Evolutionary conservation across 139 green algal genomes (phyloP).

Genomic region (Nannochloris sp.): DNA sequence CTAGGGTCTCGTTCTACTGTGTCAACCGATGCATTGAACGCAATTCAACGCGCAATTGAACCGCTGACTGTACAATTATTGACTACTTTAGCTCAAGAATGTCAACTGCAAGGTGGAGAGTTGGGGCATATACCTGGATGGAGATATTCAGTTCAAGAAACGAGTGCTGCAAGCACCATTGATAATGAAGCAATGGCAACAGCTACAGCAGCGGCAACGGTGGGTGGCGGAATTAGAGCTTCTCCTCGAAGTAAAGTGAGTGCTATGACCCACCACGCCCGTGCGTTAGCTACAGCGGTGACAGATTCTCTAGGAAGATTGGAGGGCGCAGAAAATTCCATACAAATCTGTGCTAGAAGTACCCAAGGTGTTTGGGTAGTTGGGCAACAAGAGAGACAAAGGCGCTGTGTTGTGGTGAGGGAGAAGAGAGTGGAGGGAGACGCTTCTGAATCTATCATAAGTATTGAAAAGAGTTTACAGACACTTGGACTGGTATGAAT

Average conservation of each 20-base stretch:
- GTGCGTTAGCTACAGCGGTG: constrained; percentile 5
- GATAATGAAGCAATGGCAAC: too few species aligned
- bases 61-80: not conserved
- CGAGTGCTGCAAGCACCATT: not conserved
- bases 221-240: not conserved
- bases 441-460: not conserved
- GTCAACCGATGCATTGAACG: not conserved
- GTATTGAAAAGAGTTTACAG: not conserved
- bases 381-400: not conserved
- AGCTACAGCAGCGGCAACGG: not conserved
- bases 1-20: not conserved
- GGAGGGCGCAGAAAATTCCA: not conserved
- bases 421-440: not conserved
- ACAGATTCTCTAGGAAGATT: not conserved
- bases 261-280: constrained; percentile 24
- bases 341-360: not conserved
- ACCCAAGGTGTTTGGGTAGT: not conserved
- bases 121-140: constrained; percentile 21
- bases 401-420: not conserved
- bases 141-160: constrained; percentile 4
- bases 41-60: not conserved
- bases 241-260: constrained; percentile 19
- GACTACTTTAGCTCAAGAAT: not conserved
- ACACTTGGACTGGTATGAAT: not conserved
- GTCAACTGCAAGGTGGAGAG: constrained; percentile 1